These are phyloP conservation scores for Exophiala sp. DNA, from an alignment of 2,329 filamentous ascomycete genomes.

Conservation along the genomic window DNA sequence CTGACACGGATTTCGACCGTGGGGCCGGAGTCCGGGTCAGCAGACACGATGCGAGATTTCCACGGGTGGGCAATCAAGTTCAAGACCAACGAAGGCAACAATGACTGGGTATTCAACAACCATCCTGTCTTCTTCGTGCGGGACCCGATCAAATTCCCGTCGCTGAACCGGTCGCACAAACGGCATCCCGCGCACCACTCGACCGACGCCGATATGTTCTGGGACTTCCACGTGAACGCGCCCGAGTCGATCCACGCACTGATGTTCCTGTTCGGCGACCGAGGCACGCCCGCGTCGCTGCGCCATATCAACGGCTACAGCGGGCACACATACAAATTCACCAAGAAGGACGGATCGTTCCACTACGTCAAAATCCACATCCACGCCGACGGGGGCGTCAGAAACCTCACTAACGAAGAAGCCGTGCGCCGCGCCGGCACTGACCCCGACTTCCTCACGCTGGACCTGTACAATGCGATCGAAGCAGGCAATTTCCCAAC, in stretches of 20 bases:
- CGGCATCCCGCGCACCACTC: constrained; percentile 65
- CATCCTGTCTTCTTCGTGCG: constrained; percentile 64
- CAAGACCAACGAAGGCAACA: constrained; percentile 49
- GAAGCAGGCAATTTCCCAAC: constrained; percentile 54
- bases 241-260: constrained; percentile 59
- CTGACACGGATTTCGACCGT: constrained; percentile 47
- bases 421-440: constrained; percentile 49
- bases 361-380: constrained; percentile 61
- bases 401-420: constrained; percentile 55
- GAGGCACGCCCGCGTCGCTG: constrained; percentile 60
- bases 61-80: constrained; percentile 49
- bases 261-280: constrained; percentile 61
- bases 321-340: constrained; percentile 62
- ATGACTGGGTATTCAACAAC: constrained; percentile 46
- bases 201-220: constrained; percentile 64
- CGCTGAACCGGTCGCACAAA: constrained; percentile 71
- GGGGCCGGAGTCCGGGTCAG: constrained; percentile 41
- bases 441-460: constrained; percentile 58
- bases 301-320: constrained; percentile 64
- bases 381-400: constrained; percentile 58
- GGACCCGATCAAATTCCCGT: constrained; percentile 66
- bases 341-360: constrained; percentile 60
- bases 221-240: constrained; percentile 57
- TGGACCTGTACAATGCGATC: constrained; percentile 61
- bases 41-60: constrained; percentile 46